Percentiles rank a stretch among this genome's conserved stretches.
phyloP scores from a whole-genome alignment of 768 basidiomycete genomes.

The Russula sp. region DNA sequence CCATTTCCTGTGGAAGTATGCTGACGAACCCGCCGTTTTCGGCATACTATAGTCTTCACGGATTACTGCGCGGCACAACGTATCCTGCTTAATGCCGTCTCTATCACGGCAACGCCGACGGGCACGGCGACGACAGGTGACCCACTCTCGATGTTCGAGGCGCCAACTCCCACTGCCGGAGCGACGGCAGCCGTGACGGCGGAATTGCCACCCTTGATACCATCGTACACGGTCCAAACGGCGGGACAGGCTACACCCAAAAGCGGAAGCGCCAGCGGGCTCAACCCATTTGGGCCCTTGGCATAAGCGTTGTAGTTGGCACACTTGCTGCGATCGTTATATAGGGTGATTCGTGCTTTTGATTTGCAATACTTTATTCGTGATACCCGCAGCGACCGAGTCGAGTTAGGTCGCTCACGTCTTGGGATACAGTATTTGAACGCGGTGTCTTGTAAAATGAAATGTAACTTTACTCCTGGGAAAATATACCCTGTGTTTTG shows the following conservation, averaged over 20 bases:
- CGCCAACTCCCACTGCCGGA: not conserved
- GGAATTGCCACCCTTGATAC: not conserved
- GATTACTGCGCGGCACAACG: not conserved
- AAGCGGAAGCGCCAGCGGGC: not conserved
- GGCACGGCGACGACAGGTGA: constrained; percentile 4
- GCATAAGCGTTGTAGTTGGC: not conserved
- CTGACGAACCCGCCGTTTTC: not conserved
- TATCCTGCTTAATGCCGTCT: not conserved
- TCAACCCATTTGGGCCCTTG: not conserved
- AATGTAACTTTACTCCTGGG: not conserved
- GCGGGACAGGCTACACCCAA: too few species aligned
- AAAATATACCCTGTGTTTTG: not conserved
- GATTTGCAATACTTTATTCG: not conserved
- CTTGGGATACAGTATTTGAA: not conserved
- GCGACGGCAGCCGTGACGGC: not conserved
- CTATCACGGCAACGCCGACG: constrained; percentile 6
- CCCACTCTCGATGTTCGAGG: constrained; percentile 5
- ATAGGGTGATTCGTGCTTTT: not conserved
- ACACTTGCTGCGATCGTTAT: not conserved
- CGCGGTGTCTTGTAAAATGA: not conserved
- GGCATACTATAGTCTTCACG: not conserved
- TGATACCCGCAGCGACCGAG: not conserved
- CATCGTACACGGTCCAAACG: not conserved
- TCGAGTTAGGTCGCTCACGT: not conserved
- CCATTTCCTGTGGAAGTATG: not conserved